These are phyloP conservation scores for Ascobolus immersus DNA, from an alignment of 495 filamentous ascomycete genomes.

Conservation along the genomic window DNA sequence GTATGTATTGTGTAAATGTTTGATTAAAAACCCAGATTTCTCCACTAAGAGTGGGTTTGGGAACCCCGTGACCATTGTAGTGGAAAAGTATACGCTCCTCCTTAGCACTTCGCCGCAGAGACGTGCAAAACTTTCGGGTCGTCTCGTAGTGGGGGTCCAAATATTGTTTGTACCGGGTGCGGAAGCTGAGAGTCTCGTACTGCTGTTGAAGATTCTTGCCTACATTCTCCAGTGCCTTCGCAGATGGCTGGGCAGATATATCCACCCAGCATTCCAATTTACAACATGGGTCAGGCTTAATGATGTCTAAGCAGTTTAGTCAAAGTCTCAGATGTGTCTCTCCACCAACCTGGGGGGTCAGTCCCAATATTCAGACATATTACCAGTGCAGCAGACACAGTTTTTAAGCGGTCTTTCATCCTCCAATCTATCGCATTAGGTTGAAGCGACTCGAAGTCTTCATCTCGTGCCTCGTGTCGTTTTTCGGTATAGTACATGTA, in stretches of 20 bases:
- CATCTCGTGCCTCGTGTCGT: constrained; percentile 78
- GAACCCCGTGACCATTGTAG: constrained; percentile 98
- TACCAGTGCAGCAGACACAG: constrained; percentile 76
- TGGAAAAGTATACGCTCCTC: constrained; percentile 88
- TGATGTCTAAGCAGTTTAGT: constrained; percentile 14
- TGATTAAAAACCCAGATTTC: constrained; percentile 99
- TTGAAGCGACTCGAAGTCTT: constrained; percentile 28
- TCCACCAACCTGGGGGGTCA: constrained; percentile 52
- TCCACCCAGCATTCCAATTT: constrained; percentile 95
- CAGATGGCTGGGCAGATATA: constrained; percentile 49
- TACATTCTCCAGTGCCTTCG: constrained; percentile 77
- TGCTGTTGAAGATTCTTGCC: constrained; percentile 85
- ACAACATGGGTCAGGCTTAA: constrained; percentile 78
- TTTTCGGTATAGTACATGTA: constrained; percentile 99
- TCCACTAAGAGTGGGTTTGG: constrained; percentile 77
- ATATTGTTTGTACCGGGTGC: constrained; percentile 89
- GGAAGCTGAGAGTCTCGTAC: constrained; percentile 79
- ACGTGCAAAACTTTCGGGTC: constrained; percentile 82
- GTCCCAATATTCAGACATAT: constrained; percentile 95
- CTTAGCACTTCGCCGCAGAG: constrained; percentile 69
- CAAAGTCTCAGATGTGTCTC: not conserved
- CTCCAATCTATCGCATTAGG: constrained; percentile 86
- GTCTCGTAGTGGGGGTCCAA: constrained; percentile 91
- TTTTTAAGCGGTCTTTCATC: constrained; percentile 89
- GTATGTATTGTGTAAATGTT: constrained; percentile 96